A percentile compares a stretch with the other conserved stretches of the same genome.
Conservation (phyloP, 495 filamentous ascomycete species). For the Aspergillus wentii region DNA sequence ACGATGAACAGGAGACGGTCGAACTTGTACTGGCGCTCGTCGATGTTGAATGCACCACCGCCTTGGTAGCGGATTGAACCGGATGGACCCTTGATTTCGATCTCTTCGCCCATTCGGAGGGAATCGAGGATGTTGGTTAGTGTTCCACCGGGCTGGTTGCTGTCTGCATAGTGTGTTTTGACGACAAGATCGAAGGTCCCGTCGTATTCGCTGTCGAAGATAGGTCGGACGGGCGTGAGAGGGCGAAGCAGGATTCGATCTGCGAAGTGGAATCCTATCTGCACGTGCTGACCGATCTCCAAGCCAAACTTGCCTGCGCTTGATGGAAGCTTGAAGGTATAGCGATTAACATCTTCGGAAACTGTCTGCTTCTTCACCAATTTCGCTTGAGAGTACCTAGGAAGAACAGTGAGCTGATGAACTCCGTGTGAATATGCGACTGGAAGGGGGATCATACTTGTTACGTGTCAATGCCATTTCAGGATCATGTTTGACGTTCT, state of each 20-base stretch:
- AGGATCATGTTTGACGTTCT: slow-evolving; percentile 3
- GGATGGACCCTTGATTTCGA: slow-evolving; percentile 40
- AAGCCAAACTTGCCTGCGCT: slow-evolving; percentile 29
- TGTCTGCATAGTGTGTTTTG: slow-evolving; percentile 30
- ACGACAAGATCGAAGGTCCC: slow-evolving; percentile 38
- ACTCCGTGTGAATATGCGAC: background rate
- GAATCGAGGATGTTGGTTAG: slow-evolving; percentile 35
- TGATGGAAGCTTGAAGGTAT: slow-evolving; percentile 34
- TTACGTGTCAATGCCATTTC: slow-evolving; percentile 13
- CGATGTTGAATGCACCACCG: slow-evolving; percentile 17
- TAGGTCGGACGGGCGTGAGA: slow-evolving; percentile 33
- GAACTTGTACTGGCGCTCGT: slow-evolving; percentile 10
- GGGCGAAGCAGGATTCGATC: slow-evolving; percentile 32
- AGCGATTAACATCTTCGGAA: slow-evolving; percentile 30
- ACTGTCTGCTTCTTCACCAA: slow-evolving; percentile 13
- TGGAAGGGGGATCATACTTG: slow-evolving; percentile 5
- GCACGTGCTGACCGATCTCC: slow-evolving; percentile 39
- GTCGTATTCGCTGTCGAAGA: slow-evolving; percentile 30
- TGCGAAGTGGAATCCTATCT: slow-evolving; percentile 30
- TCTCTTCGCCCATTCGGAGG: slow-evolving; percentile 28
- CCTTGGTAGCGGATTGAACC: slow-evolving; percentile 34
- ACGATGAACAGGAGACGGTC: slow-evolving; percentile 8
- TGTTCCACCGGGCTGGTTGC: slow-evolving; percentile 26
- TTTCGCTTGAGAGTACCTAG: slow-evolving; percentile 11
- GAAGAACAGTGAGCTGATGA: too few relatives aligned